These are phyloP conservation scores for Euphrasia arctica DNA, from an alignment of 305 asterid genomes.

Conservation along the genomic window DNA sequence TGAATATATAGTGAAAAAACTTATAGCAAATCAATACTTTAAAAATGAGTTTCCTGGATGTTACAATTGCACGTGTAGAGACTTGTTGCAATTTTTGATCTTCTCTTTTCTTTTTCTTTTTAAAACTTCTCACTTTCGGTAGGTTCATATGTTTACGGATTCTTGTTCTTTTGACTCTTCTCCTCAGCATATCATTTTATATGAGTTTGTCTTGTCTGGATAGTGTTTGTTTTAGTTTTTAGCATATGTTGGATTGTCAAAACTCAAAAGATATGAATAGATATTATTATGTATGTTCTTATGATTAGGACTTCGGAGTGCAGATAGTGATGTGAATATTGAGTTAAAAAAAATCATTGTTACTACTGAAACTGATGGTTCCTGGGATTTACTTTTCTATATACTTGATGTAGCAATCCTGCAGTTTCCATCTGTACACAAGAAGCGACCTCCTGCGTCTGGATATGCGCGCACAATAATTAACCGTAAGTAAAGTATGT, in stretches of 20 bases:
- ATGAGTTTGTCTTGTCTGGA: conserved; percentile 1
- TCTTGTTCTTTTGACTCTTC: not conserved
- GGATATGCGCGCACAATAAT: conserved; percentile 88
- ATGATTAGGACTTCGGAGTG: not conserved
- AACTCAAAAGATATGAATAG: not conserved
- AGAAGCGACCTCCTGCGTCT: conserved; percentile 71
- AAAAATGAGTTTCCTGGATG: not conserved
- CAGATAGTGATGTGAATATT: conserved; percentile 19
- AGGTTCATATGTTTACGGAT: not conserved
- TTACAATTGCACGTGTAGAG: not conserved
- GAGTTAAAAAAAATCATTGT: conserved; percentile 8
- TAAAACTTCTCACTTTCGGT: not conserved
- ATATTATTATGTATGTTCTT: not conserved
- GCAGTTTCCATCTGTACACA: conserved; percentile 88
- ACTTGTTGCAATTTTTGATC: not conserved
- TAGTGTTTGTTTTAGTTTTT: not conserved
- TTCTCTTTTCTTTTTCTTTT: not conserved
- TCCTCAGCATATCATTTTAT: not conserved
- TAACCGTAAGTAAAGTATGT: conserved; percentile 56
- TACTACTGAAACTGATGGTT: conserved; percentile 19
- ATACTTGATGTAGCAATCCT: conserved; percentile 79
- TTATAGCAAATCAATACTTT: not conserved
- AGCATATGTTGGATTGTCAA: not conserved
- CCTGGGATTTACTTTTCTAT: conserved; percentile 35
- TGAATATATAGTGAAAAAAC: not conserved